Conservation (phyloP, 371 early-diverging fungal genomes). For the Apophysomyces sp. region DNA sequence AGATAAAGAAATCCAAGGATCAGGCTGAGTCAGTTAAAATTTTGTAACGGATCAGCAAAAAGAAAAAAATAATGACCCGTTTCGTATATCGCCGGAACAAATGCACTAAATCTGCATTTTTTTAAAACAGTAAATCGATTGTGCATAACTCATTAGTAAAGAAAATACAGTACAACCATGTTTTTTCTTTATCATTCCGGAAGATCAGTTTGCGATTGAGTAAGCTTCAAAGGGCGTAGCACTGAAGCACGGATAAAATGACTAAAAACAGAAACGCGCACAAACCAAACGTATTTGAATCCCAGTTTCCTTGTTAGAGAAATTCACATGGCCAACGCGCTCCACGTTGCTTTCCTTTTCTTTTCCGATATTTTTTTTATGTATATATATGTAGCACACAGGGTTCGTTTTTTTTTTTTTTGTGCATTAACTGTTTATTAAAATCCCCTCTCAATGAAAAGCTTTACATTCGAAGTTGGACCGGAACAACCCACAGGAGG, state of each 20-base stretch:
- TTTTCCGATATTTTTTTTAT: background rate
- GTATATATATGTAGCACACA: background rate
- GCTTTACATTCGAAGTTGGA: constrained; percentile 20
- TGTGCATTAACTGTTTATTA: background rate
- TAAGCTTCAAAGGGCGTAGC: background rate
- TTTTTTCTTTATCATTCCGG: background rate
- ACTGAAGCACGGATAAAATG: background rate
- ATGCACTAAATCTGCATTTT: too few relatives aligned
- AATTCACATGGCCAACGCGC: constrained; percentile 1
- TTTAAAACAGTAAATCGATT: background rate
- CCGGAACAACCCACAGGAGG: constrained; percentile 28
- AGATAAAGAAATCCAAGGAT: too few relatives aligned
- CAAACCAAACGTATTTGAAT: background rate
- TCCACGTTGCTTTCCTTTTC: too few relatives aligned
- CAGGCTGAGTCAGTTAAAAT: too few relatives aligned
- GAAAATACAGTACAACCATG: background rate
- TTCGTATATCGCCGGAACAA: too few relatives aligned
- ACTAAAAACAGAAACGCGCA: background rate
- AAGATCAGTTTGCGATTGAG: background rate
- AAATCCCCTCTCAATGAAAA: constrained; percentile 10
- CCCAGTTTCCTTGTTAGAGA: background rate
- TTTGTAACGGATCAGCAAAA: too few relatives aligned
- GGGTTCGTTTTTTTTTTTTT: background rate
- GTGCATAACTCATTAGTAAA: background rate
- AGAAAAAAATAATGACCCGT: too few relatives aligned